phyloP scores from a whole-genome alignment of 352 stramenopile genomes.

The Phytophthora pseudosyringae region DNA sequence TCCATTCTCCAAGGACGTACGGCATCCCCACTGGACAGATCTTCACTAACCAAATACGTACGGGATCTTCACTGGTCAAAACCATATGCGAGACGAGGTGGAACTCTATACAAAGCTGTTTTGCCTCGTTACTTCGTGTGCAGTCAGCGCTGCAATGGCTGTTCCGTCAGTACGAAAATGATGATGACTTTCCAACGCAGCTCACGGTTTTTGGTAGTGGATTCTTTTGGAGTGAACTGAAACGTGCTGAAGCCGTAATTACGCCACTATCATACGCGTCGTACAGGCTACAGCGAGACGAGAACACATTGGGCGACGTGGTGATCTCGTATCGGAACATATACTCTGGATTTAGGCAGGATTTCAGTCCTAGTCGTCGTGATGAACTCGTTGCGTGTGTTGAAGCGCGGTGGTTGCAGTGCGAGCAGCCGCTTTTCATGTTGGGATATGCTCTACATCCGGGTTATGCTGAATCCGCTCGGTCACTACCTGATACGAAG shows the following conservation, averaged over 20 bases:
- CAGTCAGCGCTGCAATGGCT: neutral
- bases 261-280: neutral
- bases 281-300: neutral
- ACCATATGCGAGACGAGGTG: neutral
- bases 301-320: neutral
- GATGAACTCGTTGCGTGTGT: neutral
- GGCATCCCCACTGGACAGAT: no score
- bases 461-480: neutral
- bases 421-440: neutral
- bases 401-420: neutral
- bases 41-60: no score
- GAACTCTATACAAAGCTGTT: conserved; percentile 1
- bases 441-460: neutral
- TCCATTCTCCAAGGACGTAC: no score
- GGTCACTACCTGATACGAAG: neutral
- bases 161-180: neutral
- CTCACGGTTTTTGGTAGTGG: no score
- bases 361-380: neutral
- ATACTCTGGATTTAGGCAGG: neutral
- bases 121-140: neutral
- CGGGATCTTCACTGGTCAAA: no score
- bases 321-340: neutral
- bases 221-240: neutral
- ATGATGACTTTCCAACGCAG: neutral
- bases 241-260: neutral